Conservation (phyloP, 2,329 filamentous ascomycete species). For the Colletotrichum limetticola region DNA sequence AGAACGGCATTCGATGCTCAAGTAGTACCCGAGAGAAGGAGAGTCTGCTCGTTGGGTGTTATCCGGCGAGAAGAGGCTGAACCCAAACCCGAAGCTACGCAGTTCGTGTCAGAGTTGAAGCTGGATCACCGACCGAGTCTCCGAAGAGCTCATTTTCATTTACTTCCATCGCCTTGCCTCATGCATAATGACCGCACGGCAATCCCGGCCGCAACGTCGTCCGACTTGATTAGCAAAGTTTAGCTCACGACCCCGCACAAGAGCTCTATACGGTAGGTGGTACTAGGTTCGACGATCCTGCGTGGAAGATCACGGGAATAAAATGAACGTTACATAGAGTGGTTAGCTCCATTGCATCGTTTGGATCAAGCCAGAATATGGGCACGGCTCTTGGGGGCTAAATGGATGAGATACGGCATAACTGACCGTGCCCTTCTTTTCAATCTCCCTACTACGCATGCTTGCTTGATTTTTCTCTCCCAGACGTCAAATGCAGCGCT, state of each 20-base stretch:
- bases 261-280: conserved; percentile 5
- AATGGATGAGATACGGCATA: not conserved
- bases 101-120: not conserved
- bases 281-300: not conserved
- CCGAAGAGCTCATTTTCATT: not conserved
- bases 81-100: not conserved
- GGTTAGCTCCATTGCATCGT: not conserved
- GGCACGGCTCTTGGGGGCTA: not conserved
- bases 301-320: not conserved
- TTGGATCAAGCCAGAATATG: not conserved
- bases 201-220: not conserved
- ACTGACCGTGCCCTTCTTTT: not conserved
- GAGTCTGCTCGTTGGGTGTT: not conserved
- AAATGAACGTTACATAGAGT: not conserved
- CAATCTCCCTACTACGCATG: not conserved
- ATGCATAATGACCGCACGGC: not conserved
- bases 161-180: not conserved
- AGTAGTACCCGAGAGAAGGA: not conserved
- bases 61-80: not conserved
- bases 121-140: too few relatives aligned
- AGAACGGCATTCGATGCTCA: not conserved
- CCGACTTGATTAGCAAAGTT: not conserved
- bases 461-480: not conserved
- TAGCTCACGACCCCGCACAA: conserved; percentile 11
- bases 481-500: not conserved